These are phyloP conservation scores for Mycogone perniciosa DNA, from an alignment of 2,329 filamentous ascomycete species.

Conservation along the genomic window DNA sequence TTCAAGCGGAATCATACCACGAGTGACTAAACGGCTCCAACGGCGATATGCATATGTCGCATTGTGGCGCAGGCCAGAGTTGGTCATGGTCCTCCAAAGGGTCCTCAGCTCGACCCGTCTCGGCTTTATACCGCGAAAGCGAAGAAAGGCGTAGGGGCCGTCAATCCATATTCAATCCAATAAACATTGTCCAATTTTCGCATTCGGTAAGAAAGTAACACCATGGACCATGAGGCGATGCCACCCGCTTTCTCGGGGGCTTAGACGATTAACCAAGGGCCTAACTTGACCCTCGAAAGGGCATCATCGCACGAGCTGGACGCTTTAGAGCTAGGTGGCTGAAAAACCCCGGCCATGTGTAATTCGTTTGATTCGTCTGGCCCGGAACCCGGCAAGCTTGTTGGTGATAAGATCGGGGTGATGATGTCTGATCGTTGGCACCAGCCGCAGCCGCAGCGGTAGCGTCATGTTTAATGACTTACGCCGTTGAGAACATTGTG, in stretches of 20 bases:
- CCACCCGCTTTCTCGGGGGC: neutral
- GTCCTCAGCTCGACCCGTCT: conserved; percentile 2
- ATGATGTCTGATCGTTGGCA: neutral
- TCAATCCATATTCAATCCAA: neutral
- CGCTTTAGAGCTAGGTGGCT: neutral
- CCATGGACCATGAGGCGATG: neutral
- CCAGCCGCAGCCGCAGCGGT: neutral
- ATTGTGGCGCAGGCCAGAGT: neutral
- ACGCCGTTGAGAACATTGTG: neutral
- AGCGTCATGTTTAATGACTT: neutral
- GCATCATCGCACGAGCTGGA: conserved; percentile 10
- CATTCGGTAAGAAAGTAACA: too few relatives aligned
- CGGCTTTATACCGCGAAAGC: conserved; percentile 10
- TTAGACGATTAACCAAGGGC: neutral
- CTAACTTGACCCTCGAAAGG: neutral
- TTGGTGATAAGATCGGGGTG: neutral
- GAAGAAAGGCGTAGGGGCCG: too few relatives aligned
- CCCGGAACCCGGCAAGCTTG: neutral
- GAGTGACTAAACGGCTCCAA: neutral
- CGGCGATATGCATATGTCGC: neutral
- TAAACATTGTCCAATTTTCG: neutral
- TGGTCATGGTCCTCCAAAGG: neutral
- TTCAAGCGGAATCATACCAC: neutral
- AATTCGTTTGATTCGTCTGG: neutral
- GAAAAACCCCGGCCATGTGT: neutral